These are phyloP conservation scores for Fusarium sp. DNA, from an alignment of 2,329 filamentous ascomycete genomes.

Conservation along the genomic window DNA sequence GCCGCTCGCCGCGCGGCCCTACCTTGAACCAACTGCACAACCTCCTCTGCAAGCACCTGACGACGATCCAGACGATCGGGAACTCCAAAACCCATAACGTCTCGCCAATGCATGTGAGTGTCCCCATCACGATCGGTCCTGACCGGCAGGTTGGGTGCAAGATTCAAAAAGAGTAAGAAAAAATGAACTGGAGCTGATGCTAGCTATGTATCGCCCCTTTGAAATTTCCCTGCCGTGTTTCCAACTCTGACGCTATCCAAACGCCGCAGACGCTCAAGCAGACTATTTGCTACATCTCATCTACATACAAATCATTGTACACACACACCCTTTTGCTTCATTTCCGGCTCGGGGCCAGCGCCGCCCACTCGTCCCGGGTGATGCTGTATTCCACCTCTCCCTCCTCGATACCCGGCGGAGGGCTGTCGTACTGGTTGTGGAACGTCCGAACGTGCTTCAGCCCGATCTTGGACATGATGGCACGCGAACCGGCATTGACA, in stretches of 20 bases:
- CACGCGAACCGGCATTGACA: conserved; percentile 45
- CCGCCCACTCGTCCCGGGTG: conserved; percentile 37
- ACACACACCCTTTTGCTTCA: not conserved
- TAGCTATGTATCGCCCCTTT: not conserved
- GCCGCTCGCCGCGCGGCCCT: not conserved
- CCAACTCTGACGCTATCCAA: not conserved
- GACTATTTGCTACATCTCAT: not conserved
- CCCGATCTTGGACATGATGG: conserved; percentile 33
- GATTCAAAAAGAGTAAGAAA: not conserved
- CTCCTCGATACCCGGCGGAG: conserved; percentile 41
- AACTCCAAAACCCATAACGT: not conserved
- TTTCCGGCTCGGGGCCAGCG: conserved; percentile 12
- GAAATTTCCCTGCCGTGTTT: not conserved
- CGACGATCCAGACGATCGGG: not conserved
- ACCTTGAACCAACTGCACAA: not conserved
- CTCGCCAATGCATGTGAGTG: not conserved
- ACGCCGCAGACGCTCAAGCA: not conserved
- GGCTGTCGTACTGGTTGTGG: conserved; percentile 42
- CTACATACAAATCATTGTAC: not conserved
- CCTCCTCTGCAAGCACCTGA: not conserved
- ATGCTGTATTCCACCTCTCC: conserved; percentile 44
- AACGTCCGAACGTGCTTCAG: conserved; percentile 40
- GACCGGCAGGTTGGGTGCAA: not conserved
- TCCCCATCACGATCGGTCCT: not conserved
- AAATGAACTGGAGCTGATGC: not conserved